Evolutionary conservation across 2,329 filamentous ascomycete genomes (phyloP).

Genomic region (Colletotrichum noveboracense): DNA sequence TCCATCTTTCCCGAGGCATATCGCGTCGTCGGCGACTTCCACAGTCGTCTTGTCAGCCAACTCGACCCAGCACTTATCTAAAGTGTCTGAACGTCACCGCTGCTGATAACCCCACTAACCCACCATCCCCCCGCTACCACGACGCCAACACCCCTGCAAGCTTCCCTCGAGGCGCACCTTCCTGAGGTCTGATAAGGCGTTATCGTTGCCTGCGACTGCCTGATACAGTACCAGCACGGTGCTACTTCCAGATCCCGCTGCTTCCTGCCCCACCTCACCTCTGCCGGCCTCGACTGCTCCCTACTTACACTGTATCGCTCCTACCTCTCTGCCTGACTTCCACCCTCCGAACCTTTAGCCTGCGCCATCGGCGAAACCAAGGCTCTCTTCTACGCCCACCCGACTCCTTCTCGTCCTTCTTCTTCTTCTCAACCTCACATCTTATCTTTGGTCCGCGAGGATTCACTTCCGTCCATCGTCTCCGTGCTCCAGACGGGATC

Average conservation of each 20-base stretch:
- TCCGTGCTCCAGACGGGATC: not conserved
- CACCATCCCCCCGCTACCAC: not conserved
- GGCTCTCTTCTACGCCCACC: not conserved
- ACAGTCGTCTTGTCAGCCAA: not conserved
- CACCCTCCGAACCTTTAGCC: slow-evolving; percentile 1
- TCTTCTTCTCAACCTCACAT: not conserved
- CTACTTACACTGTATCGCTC: slow-evolving; percentile 16
- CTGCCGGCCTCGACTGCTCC: not conserved
- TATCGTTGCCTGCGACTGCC: slow-evolving; percentile 32
- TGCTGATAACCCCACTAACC: slow-evolving; percentile 11
- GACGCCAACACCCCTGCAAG: slow-evolving; percentile 3
- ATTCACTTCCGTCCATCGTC: not conserved
- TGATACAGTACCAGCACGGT: slow-evolving; percentile 24
- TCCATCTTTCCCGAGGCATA: not conserved
- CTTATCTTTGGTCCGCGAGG: not conserved
- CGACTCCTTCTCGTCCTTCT: not conserved
- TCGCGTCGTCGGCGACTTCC: not conserved
- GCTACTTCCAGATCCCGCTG: slow-evolving; percentile 9
- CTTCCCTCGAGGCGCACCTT: not conserved
- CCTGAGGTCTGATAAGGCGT: slow-evolving; percentile 21
- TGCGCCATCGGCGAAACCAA: not conserved
- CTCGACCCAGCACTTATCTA: not conserved
- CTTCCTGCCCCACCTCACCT: not conserved
- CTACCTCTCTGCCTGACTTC: not conserved
- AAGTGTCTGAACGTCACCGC: not conserved